Percentiles rank a stretch among this genome's conserved stretches.
Evolutionary conservation across 257 asterid species (phyloP).

Genomic region (Jacaranda mimosifolia): DNA sequence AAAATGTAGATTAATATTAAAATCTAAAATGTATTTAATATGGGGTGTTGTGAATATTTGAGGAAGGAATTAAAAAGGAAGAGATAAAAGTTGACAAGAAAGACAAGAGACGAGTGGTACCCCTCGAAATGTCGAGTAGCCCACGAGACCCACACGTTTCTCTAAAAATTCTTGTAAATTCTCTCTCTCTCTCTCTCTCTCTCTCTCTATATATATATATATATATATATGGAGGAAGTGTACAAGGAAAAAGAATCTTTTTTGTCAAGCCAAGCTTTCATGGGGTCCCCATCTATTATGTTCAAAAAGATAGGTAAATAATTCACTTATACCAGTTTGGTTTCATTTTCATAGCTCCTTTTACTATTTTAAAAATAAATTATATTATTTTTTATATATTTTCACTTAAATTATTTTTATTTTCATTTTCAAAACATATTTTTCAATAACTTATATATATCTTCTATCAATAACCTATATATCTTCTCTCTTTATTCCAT

Average conservation of each 20-base stretch:
- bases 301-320: constrained; percentile 32
- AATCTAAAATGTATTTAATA: too few species aligned
- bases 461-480: too few species aligned
- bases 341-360: too few species aligned
- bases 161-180: constrained; percentile 47
- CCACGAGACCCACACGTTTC: constrained; percentile 58
- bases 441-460: too few species aligned
- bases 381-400: too few species aligned
- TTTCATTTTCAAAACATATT: too few species aligned
- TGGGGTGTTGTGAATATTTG: not conserved
- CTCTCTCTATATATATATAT: constrained; percentile 4
- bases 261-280: constrained; percentile 39
- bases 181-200: constrained; percentile 6
- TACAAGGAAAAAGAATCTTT: constrained; percentile 38
- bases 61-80: constrained; percentile 19
- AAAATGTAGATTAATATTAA: too few species aligned
- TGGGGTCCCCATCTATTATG: constrained; percentile 32
- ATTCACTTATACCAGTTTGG: constrained; percentile 22
- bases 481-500: too few species aligned
- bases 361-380: too few species aligned
- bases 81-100: constrained; percentile 46
- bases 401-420: too few species aligned
- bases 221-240: not conserved
- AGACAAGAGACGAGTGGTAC: constrained; percentile 47
- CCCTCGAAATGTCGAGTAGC: constrained; percentile 45